Base-by-base conservation (phyloP, 1,139 yeast genomes). In the Yamadazyma blattariae region DNA sequence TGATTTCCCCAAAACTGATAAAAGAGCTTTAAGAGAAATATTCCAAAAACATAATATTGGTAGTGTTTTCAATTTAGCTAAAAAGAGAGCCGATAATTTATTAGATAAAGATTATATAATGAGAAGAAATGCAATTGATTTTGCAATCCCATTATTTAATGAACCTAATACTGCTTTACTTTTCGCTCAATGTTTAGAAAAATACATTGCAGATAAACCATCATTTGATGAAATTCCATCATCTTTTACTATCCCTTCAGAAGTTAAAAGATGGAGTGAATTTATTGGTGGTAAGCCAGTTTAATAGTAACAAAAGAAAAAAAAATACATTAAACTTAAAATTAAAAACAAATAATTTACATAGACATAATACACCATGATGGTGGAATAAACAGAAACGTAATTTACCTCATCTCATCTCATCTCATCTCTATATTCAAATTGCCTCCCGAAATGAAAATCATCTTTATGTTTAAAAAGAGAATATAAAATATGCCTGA, bases 101-200 rank as follows among this genome's bases (percentile, higher is more conserved):
- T 66, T 79, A 45, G 97, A 92, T 54, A 83, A 85, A 61, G 97
- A 92, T 65, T 92, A 92, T 59, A 84, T 90, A 37, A 92, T 92
- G 97, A 83, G 99, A 74, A 83, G 99, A 71, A 92, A 90, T 60
- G 97, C 98, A 35, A 94, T 92, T 67, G 99, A 92, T 64, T 92
- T 94, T 61, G 97, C 87, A 41, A 84, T 92, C 53, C 97, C 98
- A 32, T 73, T 92, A 59, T 90, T 92, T 71, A 92, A 92, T 57
- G 98, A 92, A 67, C 96, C 97, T 47, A 82, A 88, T 59, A 92
- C 98, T 22, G 83, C 97, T 4, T 61, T 81, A 51, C 70, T 94
- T 50, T 92, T 94, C 62, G 90, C 97, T 17, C 71, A 81, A 56
- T 87, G 96, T 46, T 74, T 92, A 65, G 77, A 77, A 50, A 78